Evolutionary conservation across 257 asterid genomes (phyloP).

Genomic region (Schizonepeta tenuifolia): DNA sequence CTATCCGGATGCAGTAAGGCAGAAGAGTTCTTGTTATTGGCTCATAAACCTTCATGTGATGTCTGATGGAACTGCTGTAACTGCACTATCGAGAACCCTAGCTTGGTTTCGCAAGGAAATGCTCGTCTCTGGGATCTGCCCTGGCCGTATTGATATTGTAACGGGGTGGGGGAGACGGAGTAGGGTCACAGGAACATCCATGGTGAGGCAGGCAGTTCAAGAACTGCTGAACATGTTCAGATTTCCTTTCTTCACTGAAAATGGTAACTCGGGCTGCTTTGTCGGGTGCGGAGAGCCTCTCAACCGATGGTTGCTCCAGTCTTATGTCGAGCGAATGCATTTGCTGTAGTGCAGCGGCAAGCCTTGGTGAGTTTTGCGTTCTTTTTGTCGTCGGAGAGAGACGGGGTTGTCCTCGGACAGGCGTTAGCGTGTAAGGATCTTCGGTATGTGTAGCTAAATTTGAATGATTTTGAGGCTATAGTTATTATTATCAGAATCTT

Average conservation of each 20-base stretch:
- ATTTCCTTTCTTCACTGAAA: conserved; percentile 73
- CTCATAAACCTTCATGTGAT: conserved; percentile 91
- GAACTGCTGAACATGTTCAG: conserved; percentile 67
- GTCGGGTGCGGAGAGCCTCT: conserved; percentile 93
- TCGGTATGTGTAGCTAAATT: conserved; percentile 18
- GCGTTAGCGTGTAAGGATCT: conserved; percentile 22
- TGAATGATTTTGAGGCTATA: neutral
- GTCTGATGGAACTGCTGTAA: conserved; percentile 97
- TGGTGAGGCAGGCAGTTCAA: conserved; percentile 80
- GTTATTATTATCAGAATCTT: neutral
- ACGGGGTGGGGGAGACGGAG: conserved; percentile 99
- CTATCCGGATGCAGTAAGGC: conserved; percentile 86
- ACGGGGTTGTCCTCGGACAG: neutral
- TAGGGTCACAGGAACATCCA: conserved; percentile 81
- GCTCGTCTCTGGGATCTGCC: conserved; percentile 65
- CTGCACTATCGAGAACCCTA: conserved; percentile 86
- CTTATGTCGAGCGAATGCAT: conserved; percentile 95
- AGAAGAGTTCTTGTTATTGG: conserved; percentile 82
- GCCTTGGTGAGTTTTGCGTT: conserved; percentile 25
- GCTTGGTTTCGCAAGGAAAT: conserved; percentile 86
- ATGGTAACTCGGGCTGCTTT: conserved; percentile 88
- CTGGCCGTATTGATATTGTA: conserved; percentile 79
- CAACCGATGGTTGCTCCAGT: conserved; percentile 73
- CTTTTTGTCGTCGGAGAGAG: conserved; percentile 39
- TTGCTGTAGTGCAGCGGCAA: conserved; percentile 50